Evolutionary conservation across 331 rosid genomes (phyloP), one percentile per base, ranked within the genome.

Genomic region (Telfairia occidentalis): DNA sequence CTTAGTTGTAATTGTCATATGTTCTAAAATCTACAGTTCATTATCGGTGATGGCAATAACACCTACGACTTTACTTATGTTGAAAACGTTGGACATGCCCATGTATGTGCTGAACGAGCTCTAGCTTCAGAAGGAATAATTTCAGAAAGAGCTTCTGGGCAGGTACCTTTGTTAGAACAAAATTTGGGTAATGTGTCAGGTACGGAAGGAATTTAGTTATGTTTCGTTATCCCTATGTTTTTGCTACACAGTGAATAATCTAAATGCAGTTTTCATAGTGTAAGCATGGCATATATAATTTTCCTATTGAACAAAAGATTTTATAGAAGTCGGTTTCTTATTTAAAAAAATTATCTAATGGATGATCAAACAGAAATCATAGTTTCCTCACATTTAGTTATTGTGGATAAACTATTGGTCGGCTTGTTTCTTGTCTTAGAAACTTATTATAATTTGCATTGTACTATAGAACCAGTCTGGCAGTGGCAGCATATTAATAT

Each of bases 71-170:
- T 95, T 86, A 95, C 99, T 35, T 95, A 87, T 69, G 99, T 95
- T 82, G 97, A 85, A 89, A 95, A 95, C 58, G 96, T 95, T 87
- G 99, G 92, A 53, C 96, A 95, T 83, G 92, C 87, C 74, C 99
- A 95, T 77, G 63, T 92, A 29, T 95, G 99, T 84, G 99, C 97
- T 28, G 99, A 95, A 60, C 87, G 82, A 67, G 92, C 97, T 77
- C 87, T 95, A 57, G 96, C 96, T 54, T 90, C 97, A 49, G 93
- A 83, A 65, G 87, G 83, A 81, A 23, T 66, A 9, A 82, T 80
- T 76, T 85, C 96, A 48, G 96, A 89, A 76, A 95, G 85, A 77
- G 99, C 96, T 54, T 81, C 99, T 0, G 99, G 99, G 67, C 87
- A 95, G 99, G 99, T 95, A 77, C 72, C 28, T 2, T 24, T 21